Conservation (phyloP, 2,329 filamentous ascomycete species). For the Aspergillus ruber region DNA sequence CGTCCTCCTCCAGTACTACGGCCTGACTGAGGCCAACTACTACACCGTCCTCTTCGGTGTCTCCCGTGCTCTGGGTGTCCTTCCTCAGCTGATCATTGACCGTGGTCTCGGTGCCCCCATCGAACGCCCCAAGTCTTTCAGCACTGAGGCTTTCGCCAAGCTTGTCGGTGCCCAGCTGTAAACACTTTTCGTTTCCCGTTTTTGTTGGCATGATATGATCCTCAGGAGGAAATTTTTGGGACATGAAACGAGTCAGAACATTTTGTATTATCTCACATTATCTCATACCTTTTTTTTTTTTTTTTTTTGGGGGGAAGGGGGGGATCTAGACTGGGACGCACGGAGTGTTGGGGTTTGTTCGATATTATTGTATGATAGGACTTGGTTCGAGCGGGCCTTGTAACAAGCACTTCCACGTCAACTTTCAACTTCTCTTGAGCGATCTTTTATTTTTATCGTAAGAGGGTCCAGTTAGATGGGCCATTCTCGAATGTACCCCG, state of each 20-base stretch:
- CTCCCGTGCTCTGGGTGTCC: conserved; percentile 92
- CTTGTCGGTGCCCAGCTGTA: conserved; percentile 85
- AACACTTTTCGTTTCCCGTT: conserved; percentile 27
- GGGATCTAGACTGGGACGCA: conserved; percentile 17
- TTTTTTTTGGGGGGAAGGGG: conserved; percentile 8
- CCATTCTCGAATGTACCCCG: background rate
- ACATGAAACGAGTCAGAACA: conserved; percentile 13
- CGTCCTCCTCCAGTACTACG: conserved; percentile 99
- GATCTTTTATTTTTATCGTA: conserved; percentile 2
- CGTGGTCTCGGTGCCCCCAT: conserved; percentile 94
- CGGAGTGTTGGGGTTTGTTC: conserved; percentile 29
- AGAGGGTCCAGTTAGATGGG: background rate
- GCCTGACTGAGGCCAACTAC: conserved; percentile 97
- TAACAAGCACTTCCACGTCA: conserved; percentile 27
- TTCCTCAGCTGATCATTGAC: conserved; percentile 99
- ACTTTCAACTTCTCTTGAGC: conserved; percentile 13
- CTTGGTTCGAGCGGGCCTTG: conserved; percentile 34
- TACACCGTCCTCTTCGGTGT: conserved; percentile 99
- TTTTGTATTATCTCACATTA: conserved; percentile 13
- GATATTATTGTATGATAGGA: conserved; percentile 35
- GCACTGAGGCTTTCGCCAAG: conserved; percentile 93
- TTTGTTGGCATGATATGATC: conserved; percentile 11
- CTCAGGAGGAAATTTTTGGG: conserved; percentile 8
- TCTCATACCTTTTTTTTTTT: conserved; percentile 2
- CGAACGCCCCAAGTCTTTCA: conserved; percentile 98